Base-by-base conservation (phyloP, 441 rosid species). In the Jatropha podagrica region DNA sequence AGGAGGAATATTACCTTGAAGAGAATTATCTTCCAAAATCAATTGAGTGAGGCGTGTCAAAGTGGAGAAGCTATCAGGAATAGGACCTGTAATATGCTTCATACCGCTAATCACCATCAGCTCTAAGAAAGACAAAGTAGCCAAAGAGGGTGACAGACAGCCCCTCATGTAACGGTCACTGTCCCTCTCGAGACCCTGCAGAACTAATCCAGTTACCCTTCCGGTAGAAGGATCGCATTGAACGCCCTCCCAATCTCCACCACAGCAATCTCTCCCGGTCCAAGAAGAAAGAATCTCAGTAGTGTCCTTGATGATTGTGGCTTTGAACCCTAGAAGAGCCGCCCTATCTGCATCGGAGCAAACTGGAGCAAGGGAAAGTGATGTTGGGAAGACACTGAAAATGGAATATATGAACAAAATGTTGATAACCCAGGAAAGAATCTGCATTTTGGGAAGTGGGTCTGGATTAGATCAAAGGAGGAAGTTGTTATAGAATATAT, bases 191-290 rank as follows among this genome's bases (percentile, higher is more conserved):
- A 91, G 77, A 27, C 84, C 83, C 82, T 79, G 91, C 72, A 96
- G 73, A 65, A 78, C 85, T 83, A 96, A 78, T 7, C 48, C 48
- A 68, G 89, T 86, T 78, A 96, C 97, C 81, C 91, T 86, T 14
- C 98, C 99, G 0, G 90, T 85, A 20, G 83, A 85, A 0, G 85
- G 83, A 75, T 90, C 83, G 77, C 99, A 96, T 76, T 81, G 83
- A 66, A 96, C 93, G 56, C 98, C 99, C 77, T 89, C 97, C 99
- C 99, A 96, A 58, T 91, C 99, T 78, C 93, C 93, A 23, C 84
- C 83, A 46, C 97, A 92, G 84, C 96, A 93, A 60, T 89, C 90
- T 66, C 74, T 79, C 44, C 97, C 97, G 0, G 78, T 80, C 99
- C 99, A 95, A 5, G 98, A 88, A 27, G 86, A 80, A 4, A 93